Evolutionary conservation across 2,329 filamentous ascomycete genomes (phyloP).

Genomic region (Annulohypoxylon truncatum): DNA sequence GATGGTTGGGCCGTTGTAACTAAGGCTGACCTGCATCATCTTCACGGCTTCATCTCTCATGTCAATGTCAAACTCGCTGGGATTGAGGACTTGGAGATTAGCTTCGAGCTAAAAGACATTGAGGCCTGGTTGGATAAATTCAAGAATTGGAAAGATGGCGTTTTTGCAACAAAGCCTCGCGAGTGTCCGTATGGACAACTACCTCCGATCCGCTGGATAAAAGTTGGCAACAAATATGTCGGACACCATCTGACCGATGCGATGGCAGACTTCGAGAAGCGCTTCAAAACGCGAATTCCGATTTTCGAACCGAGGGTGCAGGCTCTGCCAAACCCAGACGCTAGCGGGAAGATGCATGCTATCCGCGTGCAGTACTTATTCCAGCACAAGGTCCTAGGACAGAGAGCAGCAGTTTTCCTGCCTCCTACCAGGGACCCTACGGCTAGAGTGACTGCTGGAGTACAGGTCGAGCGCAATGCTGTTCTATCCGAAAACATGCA

Average conservation of each 20-base stretch:
- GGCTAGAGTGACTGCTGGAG: conserved; percentile 2
- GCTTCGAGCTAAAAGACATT: conserved; percentile 18
- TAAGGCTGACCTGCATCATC: conserved; percentile 11
- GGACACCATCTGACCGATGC: conserved; percentile 22
- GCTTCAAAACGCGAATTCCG: neutral
- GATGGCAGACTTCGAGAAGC: conserved; percentile 27
- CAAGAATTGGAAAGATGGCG: conserved; percentile 9
- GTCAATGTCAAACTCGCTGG: conserved; percentile 29
- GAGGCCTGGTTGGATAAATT: conserved; percentile 13
- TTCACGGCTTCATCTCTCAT: conserved; percentile 22
- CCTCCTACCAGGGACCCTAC: conserved; percentile 5
- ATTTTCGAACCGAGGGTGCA: conserved; percentile 26
- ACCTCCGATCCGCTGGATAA: conserved; percentile 17
- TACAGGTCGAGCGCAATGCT: conserved; percentile 16
- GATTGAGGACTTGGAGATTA: neutral
- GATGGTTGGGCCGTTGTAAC: conserved; percentile 16
- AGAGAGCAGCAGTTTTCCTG: conserved; percentile 26
- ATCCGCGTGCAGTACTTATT: conserved; percentile 27
- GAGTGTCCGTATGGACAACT: conserved; percentile 26
- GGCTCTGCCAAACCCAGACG: neutral
- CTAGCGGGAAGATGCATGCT: neutral
- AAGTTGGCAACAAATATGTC: neutral
- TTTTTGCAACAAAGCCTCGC: neutral
- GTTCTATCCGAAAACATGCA: conserved; percentile 21
- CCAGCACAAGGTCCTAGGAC: conserved; percentile 16